Evolutionary conservation across 2,329 filamentous ascomycete species (phyloP), one percentile per base, ranked within the genome.

Genomic region (Paradendryphiella salina): DNA sequence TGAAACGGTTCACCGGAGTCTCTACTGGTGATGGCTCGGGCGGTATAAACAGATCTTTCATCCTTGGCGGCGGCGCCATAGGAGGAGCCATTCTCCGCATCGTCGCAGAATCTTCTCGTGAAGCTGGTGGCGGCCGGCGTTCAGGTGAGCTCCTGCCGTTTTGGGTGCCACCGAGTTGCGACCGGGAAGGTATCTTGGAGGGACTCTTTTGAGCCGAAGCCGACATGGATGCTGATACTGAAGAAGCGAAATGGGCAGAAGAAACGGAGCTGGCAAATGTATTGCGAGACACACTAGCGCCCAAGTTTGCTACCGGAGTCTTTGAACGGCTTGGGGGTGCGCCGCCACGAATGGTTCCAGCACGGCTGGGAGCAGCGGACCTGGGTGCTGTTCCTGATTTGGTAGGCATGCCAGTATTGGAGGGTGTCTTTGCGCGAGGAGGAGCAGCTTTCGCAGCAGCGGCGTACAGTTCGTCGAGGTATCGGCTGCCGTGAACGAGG

Each of bases 401-500:
- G 2, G 59, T 41, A 6, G 70, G 66, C 64, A 64, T 68, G 15
- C 59, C 61, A 3, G 61, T 57, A 29, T 65, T 83, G 3, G 84
- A 86, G 1, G 89, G 90, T 7, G 90, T 94, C 76, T 92, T 96
- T 15, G 88, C 84, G 58, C 85, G 79, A 2, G 85, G 79, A 11
- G 87, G 85, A 11, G 83, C 79, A 9, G 79, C 81, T 57, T 82
- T 81, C 59, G 77, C 83, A 9, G 80, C 67, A 20, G 85, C 82
- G 9, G 80, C 80, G 42, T 90, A 87, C n/a, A 97, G 76, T 51
- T 87, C 83, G 57, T 97, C 91, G 29, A 99, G 80, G 68, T 96
- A 99, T 59, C 90, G 83, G 67, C 96, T 88, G 23, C 94, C 94
- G 60, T 94, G 90, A 11, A 99, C 92, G 37, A 95, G 79, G 79